phyloP scores from a whole-genome alignment of 2,329 filamentous ascomycete species.

The Neocatenulostroma microsporum region DNA sequence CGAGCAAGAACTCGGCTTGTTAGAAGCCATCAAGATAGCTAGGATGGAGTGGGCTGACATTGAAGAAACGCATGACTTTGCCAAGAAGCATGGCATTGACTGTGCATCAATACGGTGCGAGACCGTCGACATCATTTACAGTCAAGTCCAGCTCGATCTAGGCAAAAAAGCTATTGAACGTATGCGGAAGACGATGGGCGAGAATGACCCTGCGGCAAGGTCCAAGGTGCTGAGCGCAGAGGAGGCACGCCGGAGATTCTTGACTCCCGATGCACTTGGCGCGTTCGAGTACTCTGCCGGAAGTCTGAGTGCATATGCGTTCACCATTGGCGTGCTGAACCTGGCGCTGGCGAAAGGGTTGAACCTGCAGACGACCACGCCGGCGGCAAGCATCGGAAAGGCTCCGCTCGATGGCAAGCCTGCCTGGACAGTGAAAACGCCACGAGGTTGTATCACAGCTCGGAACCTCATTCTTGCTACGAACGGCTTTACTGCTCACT shows the following conservation, averaged over 20 bases:
- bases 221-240: conserved; percentile 41
- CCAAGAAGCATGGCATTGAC: conserved; percentile 39
- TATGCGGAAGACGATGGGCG: conserved; percentile 41
- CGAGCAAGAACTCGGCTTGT: conserved; percentile 37
- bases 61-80: conserved; percentile 48
- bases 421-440: conserved; percentile 17
- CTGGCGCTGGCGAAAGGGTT: conserved; percentile 38
- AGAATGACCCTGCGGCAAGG: conserved; percentile 34
- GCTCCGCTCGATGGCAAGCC: neutral
- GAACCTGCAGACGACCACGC: conserved; percentile 49
- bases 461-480: conserved; percentile 23
- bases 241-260: conserved; percentile 37
- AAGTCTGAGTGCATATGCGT: conserved; percentile 35
- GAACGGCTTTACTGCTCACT: conserved; percentile 23
- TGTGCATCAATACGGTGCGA: conserved; percentile 46
- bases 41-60: conserved; percentile 40
- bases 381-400: conserved; percentile 24
- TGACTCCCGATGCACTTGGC: conserved; percentile 34
- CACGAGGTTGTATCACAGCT: conserved; percentile 20
- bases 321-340: conserved; percentile 37
- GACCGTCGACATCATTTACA: conserved; percentile 54
- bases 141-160: conserved; percentile 35
- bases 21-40: conserved; percentile 41
- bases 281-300: conserved; percentile 42
- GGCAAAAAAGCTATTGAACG: conserved; percentile 36